phyloP scores from a whole-genome alignment of 768 basidiomycete species.

The Rhodosporidiobolus sp. region DNA sequence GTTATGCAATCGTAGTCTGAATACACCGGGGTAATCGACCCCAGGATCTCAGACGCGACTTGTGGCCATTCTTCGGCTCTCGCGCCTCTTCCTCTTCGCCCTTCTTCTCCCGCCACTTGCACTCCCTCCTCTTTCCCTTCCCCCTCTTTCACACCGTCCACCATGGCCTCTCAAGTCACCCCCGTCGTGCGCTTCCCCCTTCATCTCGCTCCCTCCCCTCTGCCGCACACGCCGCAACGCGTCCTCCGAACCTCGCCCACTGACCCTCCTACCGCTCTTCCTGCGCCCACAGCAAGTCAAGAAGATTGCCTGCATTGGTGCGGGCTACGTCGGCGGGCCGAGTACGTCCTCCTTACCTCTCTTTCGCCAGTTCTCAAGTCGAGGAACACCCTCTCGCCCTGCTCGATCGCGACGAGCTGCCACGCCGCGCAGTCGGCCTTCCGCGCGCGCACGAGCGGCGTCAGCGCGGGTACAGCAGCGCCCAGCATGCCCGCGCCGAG shows the following conservation, averaged over 20 bases:
- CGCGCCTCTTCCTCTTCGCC: no score
- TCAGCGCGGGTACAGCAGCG: no score
- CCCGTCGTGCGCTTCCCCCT: constrained; percentile 16
- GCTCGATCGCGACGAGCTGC: not conserved
- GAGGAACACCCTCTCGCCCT: not conserved
- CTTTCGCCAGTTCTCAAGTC: not conserved
- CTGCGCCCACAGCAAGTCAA: constrained; percentile 31
- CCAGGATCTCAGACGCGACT: no score
- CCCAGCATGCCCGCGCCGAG: no score
- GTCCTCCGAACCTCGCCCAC: not conserved
- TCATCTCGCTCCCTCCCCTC: not conserved
- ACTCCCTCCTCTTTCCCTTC: not conserved
- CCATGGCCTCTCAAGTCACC: constrained; percentile 16
- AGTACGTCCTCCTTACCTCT: constrained; percentile 27
- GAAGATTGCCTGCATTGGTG: constrained; percentile 46
- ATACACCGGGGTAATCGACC: no score
- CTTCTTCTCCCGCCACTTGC: not conserved
- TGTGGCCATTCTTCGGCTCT: no score
- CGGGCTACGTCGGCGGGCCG: constrained; percentile 45
- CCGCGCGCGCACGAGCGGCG: no score
- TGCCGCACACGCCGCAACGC: not conserved
- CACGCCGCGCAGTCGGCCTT: no score
- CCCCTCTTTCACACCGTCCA: not conserved
- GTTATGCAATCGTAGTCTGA: no score
- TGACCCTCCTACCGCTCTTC: not conserved